Conservation (phyloP, 495 filamentous ascomycete genomes). For the Penicillium tannophilum region DNA sequence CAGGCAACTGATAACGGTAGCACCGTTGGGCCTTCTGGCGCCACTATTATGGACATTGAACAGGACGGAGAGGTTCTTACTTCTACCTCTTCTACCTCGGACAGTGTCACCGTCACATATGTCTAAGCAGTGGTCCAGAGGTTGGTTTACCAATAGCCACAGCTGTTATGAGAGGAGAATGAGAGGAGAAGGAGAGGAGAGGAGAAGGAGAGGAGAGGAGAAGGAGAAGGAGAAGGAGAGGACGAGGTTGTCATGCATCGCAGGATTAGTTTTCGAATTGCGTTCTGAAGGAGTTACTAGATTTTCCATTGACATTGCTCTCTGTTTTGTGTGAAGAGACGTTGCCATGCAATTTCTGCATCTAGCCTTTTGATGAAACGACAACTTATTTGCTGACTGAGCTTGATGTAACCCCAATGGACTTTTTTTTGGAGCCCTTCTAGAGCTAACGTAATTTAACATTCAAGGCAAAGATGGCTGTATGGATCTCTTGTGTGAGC, state of each 20-base stretch:
- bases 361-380: background rate
- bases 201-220: background rate
- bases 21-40: conserved; percentile 37
- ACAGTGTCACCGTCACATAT: conserved; percentile 33
- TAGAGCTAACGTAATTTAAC: background rate
- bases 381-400: background rate
- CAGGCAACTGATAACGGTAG: conserved; percentile 32
- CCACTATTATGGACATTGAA: conserved; percentile 51
- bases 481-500: too few species aligned
- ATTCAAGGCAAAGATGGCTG: too few species aligned
- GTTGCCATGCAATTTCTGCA: background rate
- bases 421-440: background rate
- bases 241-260: background rate
- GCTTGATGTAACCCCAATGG: background rate
- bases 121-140: conserved; percentile 5
- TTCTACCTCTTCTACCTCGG: conserved; percentile 37
- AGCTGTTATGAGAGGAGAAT: background rate
- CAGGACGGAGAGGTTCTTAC: conserved; percentile 48
- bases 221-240: background rate
- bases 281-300: background rate
- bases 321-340: background rate
- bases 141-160: background rate
- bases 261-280: background rate
- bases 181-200: background rate
- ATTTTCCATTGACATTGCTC: background rate